Evolutionary conservation across 306 rosid species (phyloP).

Genomic region (Acacia acuminata): DNA sequence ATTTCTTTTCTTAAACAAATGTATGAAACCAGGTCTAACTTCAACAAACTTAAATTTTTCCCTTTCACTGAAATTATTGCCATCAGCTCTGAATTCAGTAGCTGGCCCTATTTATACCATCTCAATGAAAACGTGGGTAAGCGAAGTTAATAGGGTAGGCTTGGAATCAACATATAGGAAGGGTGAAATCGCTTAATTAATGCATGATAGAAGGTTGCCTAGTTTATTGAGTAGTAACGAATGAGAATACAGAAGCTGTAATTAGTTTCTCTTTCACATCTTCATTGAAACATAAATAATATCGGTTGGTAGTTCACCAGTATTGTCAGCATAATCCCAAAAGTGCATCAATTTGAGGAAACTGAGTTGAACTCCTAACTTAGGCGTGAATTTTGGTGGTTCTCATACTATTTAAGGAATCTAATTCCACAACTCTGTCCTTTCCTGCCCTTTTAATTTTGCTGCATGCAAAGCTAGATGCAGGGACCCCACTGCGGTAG

Average conservation of each 20-base stretch:
- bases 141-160: background rate
- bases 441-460: background rate
- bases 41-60: background rate
- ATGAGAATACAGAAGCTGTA: background rate
- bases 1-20: too few species aligned
- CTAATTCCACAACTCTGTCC: background rate
- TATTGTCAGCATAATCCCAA: background rate
- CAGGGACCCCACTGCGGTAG: conserved; percentile 26
- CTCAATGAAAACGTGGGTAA: background rate
- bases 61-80: background rate
- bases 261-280: background rate
- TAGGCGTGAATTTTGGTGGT: background rate
- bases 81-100: background rate
- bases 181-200: too few species aligned
- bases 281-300: background rate
- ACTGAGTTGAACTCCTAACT: background rate
- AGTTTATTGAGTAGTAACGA: too few species aligned
- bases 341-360: background rate
- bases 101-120: background rate
- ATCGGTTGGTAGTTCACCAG: background rate
- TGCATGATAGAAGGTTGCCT: too few species aligned
- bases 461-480: conserved; percentile 5
- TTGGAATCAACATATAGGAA: background rate
- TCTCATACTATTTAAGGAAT: background rate
- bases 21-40: background rate